Evolutionary conservation across 2,329 filamentous ascomycete species (phyloP), one percentile per base, ranked within the genome.

Genomic region (Orbilia blumenaviensis): DNA sequence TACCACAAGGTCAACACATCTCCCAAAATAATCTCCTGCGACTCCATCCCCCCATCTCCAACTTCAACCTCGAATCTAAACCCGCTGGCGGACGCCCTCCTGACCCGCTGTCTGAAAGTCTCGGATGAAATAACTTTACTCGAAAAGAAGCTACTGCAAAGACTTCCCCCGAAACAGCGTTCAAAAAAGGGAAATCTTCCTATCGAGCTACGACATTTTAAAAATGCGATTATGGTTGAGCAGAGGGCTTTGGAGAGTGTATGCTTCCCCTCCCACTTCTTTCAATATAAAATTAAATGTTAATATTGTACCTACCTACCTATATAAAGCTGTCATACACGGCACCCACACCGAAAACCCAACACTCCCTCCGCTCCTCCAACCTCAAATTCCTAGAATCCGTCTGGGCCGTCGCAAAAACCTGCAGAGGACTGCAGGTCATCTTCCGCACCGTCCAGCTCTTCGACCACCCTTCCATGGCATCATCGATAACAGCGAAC

Each of bases 381-480:
- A 92, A 92, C 82, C 80, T 91, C 9, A 86, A 88, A 0, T 91
- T 90, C 80, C 88, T 89, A 64, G 86, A 88, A 78, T 85, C 87
- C 4, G 84, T 91, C 1, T 92, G 90, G 90, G 82, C 82, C 27
- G 85, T 87, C 21, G 88, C 88, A 14, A 91, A 89, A 81, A 83
- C 83, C 16, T 88, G 87, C 67, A 83, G 81, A 0, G 86, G 87
- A 0, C 79, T 92, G 8, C 84, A 87, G 34, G 86, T 86, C n/a
- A 85, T 91, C 46, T 80, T 60, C 56, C 79, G 77, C 66, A 80
- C 60, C 23, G 78, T 75, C 25, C 74, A 77, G 56, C 64, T 78
- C 44, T 64, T 69, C 41, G 66, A 63, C 29, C 41, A 64, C 9
- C 52, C 52, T n/a, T n/a, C n/a, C n/a, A n/a, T n/a, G n/a, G n/a